Evolutionary conservation across 441 rosid species (phyloP), one percentile per base, ranked within the genome.

Genomic region (Croton laevigatus): DNA sequence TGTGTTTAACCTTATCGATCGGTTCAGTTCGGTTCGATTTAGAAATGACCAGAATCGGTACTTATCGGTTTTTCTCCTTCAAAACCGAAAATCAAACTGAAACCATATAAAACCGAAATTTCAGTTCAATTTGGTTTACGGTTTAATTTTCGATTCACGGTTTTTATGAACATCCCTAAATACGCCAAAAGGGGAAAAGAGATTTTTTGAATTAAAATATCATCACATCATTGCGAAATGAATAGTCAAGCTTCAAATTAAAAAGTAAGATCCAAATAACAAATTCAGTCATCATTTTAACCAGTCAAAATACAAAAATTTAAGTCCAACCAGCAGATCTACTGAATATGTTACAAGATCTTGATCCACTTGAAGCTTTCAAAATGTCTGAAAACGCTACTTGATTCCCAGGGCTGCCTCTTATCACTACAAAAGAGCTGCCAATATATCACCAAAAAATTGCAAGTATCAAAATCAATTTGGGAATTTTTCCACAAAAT

Each of bases 271-370:
- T 52, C n/a, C 22, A 32, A 27, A 57, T 12, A 57, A 57, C 38
- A 57, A 57, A 27, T 57, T 27, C 37, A 27, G 61, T 27, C 37
- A 27, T 37, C 61, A 57, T 27, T 57, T 14, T 57, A 57, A 23
- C 58, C 68, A 75, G 73, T 66, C 68, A 27, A 57, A 22, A 74
- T 62, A 40, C 53, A 68, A 45, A 27, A 71, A 65, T 71, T 62
- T 70, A 70, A 57, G 64, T 74, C 80, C 65, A 73, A 68, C 54
- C 69, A 71, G 76, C 75, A 75, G 71, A 69, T 57, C 63, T 45
- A 53, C 57, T 66, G 64, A 61, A 76, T 49, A 64, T 73, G 70
- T 61, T 73, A 69, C 74, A 75, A 19, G 51, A 45, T 55, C 67
- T 27, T 44, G 59, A 59, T 59, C 67, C 54, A 22, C 17, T 69